Base-by-base conservation (phyloP, 1,284 basidiomycete species). In the Irpex sp. region DNA sequence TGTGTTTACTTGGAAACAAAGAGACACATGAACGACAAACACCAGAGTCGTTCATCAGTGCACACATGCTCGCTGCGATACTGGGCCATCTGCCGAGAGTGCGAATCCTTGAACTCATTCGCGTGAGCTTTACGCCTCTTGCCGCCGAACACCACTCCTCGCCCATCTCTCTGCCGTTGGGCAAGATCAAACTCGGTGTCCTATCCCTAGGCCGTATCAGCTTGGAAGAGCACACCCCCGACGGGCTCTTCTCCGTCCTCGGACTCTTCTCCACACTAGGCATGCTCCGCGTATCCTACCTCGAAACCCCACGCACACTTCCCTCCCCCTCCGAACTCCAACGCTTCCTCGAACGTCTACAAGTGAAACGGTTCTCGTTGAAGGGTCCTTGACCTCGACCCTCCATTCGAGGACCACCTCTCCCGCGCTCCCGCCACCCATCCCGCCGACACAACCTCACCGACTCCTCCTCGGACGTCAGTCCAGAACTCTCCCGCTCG, bases 191-290 rank as follows among this genome's bases (percentile, higher is more conserved):
- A 0, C 37, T 62, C 52, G 54, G 48, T 1, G 47, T 55, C 21
- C 38, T 62, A 13, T 62, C 60, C 4, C 47, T 62, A 8, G 52
- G 56, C 19, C 40, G 38, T 3, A 37, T 62, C 19, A 38, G 60
- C 11, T 21, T 54, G 8, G 55, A 54, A 11, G 54, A 57, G 3
- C 52, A 62, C 52, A 21, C 55, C 11, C 38, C 60, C 1, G 55
- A 37, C 26, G 60, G 60, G 21, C 55, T 62, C 6, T 57, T 48
- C 37, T 54, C 55, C 19, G 60, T 62, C 5, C 60, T 62, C n/a
- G 55, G 55, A 4, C 36, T 62, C 2, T 62, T 62, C 54, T 57
- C 52, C 9, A 17, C 21, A 36, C 47, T 57, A 36, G 54, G 60
- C 19, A 47, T 47, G 19, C 52, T 62, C 8, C 36, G 56, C 34